A percentile compares a stretch with the other conserved stretches of the same genome.
phyloP scores from a whole-genome alignment of 176 grass and related monocot species.

The Zea luxurians region DNA sequence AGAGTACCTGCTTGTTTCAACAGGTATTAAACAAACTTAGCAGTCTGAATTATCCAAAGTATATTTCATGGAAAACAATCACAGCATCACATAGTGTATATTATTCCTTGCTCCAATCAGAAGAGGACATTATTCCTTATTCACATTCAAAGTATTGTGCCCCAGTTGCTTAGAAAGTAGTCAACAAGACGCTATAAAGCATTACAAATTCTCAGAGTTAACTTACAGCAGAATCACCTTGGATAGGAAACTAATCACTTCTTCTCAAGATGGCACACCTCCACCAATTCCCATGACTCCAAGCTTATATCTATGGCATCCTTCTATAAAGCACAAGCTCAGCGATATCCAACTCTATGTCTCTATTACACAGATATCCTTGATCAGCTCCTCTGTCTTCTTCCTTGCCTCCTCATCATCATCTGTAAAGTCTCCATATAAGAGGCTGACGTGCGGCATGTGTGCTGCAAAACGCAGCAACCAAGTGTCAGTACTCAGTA shows the following conservation, averaged over 20 bases:
- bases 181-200: neutral
- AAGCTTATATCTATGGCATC: conserved; percentile 86
- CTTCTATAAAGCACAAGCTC: conserved; percentile 67
- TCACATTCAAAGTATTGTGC: neutral
- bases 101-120: conserved; percentile 20
- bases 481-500: neutral
- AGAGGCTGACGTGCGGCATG: conserved; percentile 76
- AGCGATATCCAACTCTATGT: conserved; percentile 69
- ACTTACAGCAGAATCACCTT: conserved; percentile 30
- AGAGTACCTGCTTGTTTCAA: neutral
- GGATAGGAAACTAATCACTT: conserved; percentile 43
- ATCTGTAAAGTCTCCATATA: conserved; percentile 77
- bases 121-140: conserved; percentile 19
- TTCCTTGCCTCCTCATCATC: conserved; percentile 72
- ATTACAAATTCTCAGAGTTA: conserved; percentile 20
- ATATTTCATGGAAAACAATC: conserved; percentile 5
- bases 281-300: conserved; percentile 87
- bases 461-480: conserved; percentile 58
- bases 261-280: conserved; percentile 58
- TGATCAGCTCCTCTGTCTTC: conserved; percentile 70
- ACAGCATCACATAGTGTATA: neutral
- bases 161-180: neutral
- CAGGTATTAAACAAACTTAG: conserved; percentile 5
- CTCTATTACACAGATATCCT: conserved; percentile 62
- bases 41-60: neutral